These are phyloP conservation scores for Nymphaea thermarum DNA, from an alignment of 164 flowering plant species.

Conservation along the genomic window DNA sequence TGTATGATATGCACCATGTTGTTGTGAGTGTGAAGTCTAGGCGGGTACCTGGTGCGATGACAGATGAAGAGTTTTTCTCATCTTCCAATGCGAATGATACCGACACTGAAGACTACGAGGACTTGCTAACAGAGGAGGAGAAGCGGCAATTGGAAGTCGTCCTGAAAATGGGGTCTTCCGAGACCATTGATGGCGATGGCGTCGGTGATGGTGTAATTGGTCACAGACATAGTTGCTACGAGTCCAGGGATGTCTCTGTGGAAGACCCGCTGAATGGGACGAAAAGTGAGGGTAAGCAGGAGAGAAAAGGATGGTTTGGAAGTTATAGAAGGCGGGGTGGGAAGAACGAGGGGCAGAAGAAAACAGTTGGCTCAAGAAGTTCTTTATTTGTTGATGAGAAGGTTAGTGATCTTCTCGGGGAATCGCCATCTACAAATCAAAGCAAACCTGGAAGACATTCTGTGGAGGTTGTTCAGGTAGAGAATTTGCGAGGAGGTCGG, in stretches of 20 bases:
- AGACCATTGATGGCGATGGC: conserved; percentile 20
- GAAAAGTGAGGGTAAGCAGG: conserved; percentile 46
- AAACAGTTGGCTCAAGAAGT: conserved; percentile 54
- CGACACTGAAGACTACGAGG: conserved; percentile 50
- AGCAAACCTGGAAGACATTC: conserved; percentile 67
- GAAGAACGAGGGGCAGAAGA: conserved; percentile 39
- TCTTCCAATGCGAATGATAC: conserved; percentile 52
- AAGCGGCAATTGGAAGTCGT: conserved; percentile 74
- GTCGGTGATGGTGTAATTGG: conserved; percentile 27
- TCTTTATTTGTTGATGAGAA: conserved; percentile 70
- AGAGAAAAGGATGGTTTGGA: conserved; percentile 85
- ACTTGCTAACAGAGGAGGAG: conserved; percentile 73
- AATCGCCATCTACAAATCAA: conserved; percentile 23
- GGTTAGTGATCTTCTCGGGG: conserved; percentile 69
- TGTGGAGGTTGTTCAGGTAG: conserved; percentile 46
- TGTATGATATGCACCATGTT: conserved; percentile 93
- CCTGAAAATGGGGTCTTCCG: conserved; percentile 60
- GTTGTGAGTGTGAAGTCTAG: conserved; percentile 84
- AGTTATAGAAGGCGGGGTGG: conserved; percentile 65
- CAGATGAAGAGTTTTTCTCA: conserved; percentile 65
- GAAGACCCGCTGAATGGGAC: conserved; percentile 28
- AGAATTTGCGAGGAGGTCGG: conserved; percentile 43
- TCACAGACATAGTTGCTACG: conserved; percentile 73
- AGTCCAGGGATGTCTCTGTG: conserved; percentile 47
- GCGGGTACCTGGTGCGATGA: conserved; percentile 80